Evolutionary conservation across 371 early-diverging fungal species (phyloP).

Genomic region (Apophysomyces elegans): DNA sequence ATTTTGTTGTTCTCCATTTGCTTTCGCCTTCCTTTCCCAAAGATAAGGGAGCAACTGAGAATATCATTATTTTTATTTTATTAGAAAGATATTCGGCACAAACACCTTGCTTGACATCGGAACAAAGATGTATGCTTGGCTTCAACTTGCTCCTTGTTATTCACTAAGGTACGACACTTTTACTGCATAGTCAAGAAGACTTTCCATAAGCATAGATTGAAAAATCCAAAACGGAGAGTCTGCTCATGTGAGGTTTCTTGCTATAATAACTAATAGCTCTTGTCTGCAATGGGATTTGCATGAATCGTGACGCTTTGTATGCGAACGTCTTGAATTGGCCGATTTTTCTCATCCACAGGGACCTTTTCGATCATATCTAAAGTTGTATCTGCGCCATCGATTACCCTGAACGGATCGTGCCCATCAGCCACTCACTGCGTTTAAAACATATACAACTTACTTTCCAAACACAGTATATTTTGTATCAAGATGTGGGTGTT

Average conservation of each 20-base stretch:
- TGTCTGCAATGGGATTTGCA: slow-evolving; percentile 95
- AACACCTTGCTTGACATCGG: too few species aligned
- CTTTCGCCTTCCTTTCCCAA: too few species aligned
- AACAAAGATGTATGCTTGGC: too few species aligned
- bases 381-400: slow-evolving; percentile 87
- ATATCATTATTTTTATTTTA: too few species aligned
- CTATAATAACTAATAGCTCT: slow-evolving; percentile 17
- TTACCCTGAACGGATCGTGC: slow-evolving; percentile 60
- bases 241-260: neutral
- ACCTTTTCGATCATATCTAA: slow-evolving; percentile 87
- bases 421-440: neutral
- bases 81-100: too few species aligned
- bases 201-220: neutral
- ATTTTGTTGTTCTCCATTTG: neutral
- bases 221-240: too few species aligned
- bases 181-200: neutral
- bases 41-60: too few species aligned
- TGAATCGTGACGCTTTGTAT: slow-evolving; percentile 87
- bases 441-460: slow-evolving; percentile 45
- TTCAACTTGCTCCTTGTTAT: neutral
- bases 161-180: neutral
- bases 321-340: slow-evolving; percentile 83
- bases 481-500: slow-evolving; percentile 85
- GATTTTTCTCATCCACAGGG: slow-evolving; percentile 83
- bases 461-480: slow-evolving; percentile 96